Percentiles rank a stretch among this genome's conserved stretches.
Evolutionary conservation across 179 eudicot species (phyloP).

Genomic region (Drosera spatulata): DNA sequence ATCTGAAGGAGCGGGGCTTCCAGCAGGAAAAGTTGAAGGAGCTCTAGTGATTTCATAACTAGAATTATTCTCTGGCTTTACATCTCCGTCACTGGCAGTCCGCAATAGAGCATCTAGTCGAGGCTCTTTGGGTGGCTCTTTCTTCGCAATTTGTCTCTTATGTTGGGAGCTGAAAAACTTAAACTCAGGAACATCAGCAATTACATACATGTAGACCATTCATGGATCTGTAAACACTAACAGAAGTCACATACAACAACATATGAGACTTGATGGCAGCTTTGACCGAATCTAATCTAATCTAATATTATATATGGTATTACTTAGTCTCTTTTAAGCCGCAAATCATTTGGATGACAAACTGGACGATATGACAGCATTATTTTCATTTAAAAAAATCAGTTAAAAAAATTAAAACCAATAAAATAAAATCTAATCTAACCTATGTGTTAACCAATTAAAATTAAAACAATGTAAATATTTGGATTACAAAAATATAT

Average conservation of each 20-base stretch:
- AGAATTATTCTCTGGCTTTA: slow-evolving; percentile 25
- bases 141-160: slow-evolving; percentile 53
- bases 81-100: slow-evolving; percentile 26
- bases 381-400: too few relatives aligned
- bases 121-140: slow-evolving; percentile 27
- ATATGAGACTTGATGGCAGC: background rate
- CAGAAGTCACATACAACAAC: background rate
- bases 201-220: background rate
- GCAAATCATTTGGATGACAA: too few relatives aligned
- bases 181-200: background rate
- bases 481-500: too few relatives aligned
- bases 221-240: background rate
- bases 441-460: too few relatives aligned
- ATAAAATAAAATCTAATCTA: too few relatives aligned
- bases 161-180: slow-evolving; percentile 38
- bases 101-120: slow-evolving; percentile 31
- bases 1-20: slow-evolving; percentile 10
- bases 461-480: too few relatives aligned
- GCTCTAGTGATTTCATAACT: slow-evolving; percentile 17
- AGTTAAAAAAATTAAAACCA: too few relatives aligned
- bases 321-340: too few relatives aligned
- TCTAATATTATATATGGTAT: too few relatives aligned
- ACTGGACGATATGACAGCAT: too few relatives aligned
- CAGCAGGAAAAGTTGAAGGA: slow-evolving; percentile 1
- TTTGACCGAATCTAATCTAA: too few relatives aligned